Percentiles rank a stretch among this genome's conserved stretches.
phyloP scores from a whole-genome alignment of 2,329 filamentous ascomycete genomes.

The Geosmithia flava region DNA sequence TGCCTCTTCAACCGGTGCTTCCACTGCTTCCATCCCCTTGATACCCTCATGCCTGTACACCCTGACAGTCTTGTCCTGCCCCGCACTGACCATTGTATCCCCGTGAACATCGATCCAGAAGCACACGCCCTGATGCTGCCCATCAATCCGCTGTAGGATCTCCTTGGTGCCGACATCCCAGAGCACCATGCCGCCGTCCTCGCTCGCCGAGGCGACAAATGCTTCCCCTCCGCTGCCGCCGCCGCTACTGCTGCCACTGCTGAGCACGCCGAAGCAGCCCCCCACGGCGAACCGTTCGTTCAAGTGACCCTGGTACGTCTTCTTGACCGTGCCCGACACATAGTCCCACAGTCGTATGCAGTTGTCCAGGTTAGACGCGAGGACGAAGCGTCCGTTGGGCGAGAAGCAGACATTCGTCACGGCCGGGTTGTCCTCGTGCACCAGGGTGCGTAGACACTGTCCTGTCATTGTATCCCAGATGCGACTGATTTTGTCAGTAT shows the following conservation, averaged over 20 bases:
- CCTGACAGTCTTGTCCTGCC: conserved; percentile 39
- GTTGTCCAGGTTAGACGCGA: conserved; percentile 84
- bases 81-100: conserved; percentile 43
- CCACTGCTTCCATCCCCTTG: conserved; percentile 3
- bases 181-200: conserved; percentile 72
- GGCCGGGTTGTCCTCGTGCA: conserved; percentile 90
- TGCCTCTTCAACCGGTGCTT: conserved; percentile 8
- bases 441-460: conserved; percentile 86
- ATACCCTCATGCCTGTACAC: conserved; percentile 26
- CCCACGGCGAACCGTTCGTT: conserved; percentile 79
- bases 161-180: conserved; percentile 89
- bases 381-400: conserved; percentile 84
- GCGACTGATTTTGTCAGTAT: conserved; percentile 34
- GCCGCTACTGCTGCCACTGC: conserved; percentile 8
- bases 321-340: conserved; percentile 78
- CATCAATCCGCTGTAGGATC: conserved; percentile 54
- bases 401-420: conserved; percentile 85
- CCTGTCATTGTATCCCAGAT: conserved; percentile 95
- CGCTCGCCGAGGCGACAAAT: conserved; percentile 75
- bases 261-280: conserved; percentile 61
- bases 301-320: conserved; percentile 89
- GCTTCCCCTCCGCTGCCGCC: conserved; percentile 5
- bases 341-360: conserved; percentile 94
- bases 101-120: conserved; percentile 53
- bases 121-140: conserved; percentile 40